A percentile compares a stretch with the other conserved stretches of the same genome.
phyloP scores from a whole-genome alignment of 306 rosid species.

The Gastrolobium villosum region DNA sequence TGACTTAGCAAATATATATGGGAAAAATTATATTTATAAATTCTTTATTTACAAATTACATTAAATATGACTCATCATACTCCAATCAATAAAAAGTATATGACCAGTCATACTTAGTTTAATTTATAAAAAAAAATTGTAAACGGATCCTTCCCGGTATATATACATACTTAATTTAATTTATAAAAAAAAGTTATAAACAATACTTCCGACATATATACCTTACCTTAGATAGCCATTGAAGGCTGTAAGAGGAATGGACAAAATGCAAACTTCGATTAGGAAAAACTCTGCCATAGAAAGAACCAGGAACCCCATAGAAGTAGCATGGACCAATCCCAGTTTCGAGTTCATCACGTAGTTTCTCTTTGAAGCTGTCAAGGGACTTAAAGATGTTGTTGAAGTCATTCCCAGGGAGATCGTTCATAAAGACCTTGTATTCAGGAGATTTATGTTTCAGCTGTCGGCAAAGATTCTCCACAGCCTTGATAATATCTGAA shows the following conservation, averaged over 20 bases:
- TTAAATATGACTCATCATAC: too few relatives aligned
- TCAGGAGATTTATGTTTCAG: slow-evolving; percentile 40
- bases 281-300: slow-evolving; percentile 63
- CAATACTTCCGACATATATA: too few relatives aligned
- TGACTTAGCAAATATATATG: too few relatives aligned
- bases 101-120: too few relatives aligned
- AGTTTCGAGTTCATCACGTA: slow-evolving; percentile 29
- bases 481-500: slow-evolving; percentile 47
- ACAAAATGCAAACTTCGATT: slow-evolving; percentile 50
- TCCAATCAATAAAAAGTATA: too few relatives aligned
- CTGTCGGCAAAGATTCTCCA: slow-evolving; percentile 45
- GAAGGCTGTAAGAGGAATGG: slow-evolving; percentile 58
- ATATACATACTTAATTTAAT: too few relatives aligned
- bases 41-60: too few relatives aligned
- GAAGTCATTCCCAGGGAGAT: slow-evolving; percentile 63
- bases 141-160: too few relatives aligned
- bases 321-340: slow-evolving; percentile 54
- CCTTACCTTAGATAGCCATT: slow-evolving; percentile 65
- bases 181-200: too few relatives aligned
- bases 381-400: slow-evolving; percentile 56
- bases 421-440: slow-evolving; percentile 54
- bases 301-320: slow-evolving; percentile 64
- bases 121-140: too few relatives aligned
- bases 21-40: too few relatives aligned
- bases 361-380: slow-evolving; percentile 45